Evolutionary conservation across 352 stramenopile genomes (phyloP), one percentile per base, ranked within the genome.

Genomic region (Saprolegnia diclina): DNA sequence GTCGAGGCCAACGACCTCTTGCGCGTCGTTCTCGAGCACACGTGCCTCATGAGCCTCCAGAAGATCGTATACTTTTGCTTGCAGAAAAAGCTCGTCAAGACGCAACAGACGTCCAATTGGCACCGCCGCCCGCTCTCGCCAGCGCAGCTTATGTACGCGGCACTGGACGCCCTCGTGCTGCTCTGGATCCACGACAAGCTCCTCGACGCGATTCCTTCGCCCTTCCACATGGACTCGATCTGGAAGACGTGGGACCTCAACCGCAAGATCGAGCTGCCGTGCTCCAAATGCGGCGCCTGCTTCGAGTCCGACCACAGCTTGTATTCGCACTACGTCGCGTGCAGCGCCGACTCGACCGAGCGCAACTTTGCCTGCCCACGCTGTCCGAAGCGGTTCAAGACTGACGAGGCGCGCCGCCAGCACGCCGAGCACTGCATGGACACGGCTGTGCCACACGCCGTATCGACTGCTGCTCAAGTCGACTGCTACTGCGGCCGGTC

Each of bases 1-100:
- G 77, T 92, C n/a, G 84, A 92, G 63, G 79, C 87, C 54, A 92
- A 92, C 72, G 84, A 89, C 63, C 44, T 92, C 55, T 90, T 83
- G 10, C 82, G 89, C 32, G 64, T 89, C 0, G 67, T 69, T 0
- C 80, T 82, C 21, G 67, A 71, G 4, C 82, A 89, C 71, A 73
- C 82, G 45, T 76, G 74, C 26, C 72, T 92, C 0, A 72, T 92
- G 4, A 90, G 84, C 72, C 71, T 92, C 19, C 84, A 92, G 71
- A 92, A 92, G 56, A 73, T 90, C 9, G 82, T 87, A 22, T 89
- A 79, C 66, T 79, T 88, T 46, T 92, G 89, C 61, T 73, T 92
- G 54, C 73, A 89, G 57, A 76, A 75, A 29, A 85, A 83, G 35
- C 75, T 92, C 24, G 79, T 79, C 7, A 92, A 92, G 74, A 92